Conservation (phyloP, 768 basidiomycete genomes). For the Pholiota microspora region DNA sequence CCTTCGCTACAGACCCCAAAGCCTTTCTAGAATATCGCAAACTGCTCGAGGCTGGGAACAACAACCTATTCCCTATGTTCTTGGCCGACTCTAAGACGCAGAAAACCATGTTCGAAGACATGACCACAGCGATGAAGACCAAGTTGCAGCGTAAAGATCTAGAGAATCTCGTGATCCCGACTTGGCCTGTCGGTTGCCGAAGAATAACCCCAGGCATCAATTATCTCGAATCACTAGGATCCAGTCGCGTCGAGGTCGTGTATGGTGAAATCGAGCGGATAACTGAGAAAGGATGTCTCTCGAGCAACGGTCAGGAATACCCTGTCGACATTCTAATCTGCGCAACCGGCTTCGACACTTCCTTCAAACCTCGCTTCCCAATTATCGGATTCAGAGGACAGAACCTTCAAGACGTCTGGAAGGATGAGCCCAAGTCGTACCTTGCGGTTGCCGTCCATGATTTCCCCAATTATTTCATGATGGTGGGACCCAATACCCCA, state of each 20-base stretch:
- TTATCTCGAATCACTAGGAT: conserved; percentile 31
- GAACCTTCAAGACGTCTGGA: conserved; percentile 30
- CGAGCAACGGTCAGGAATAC: conserved; percentile 27
- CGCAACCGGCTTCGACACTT: conserved; percentile 36
- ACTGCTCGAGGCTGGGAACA: conserved; percentile 34
- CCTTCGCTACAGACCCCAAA: conserved; percentile 34
- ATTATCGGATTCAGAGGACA: conserved; percentile 25
- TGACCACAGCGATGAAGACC: conserved; percentile 36
- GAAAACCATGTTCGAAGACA: conserved; percentile 17
- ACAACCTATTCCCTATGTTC: conserved; percentile 28
- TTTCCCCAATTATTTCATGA: conserved; percentile 33
- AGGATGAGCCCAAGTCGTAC: conserved; percentile 28
- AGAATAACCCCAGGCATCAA: conserved; percentile 33
- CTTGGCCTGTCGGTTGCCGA: conserved; percentile 31
- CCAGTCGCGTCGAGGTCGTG: conserved; percentile 30
- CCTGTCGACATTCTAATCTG: conserved; percentile 33
- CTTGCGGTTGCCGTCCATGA: conserved; percentile 28
- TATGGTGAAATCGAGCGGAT: conserved; percentile 28
- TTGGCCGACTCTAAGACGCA: conserved; percentile 34
- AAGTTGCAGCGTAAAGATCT: conserved; percentile 41
- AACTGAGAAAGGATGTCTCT: conserved; percentile 28
- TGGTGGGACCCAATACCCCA: conserved; percentile 32
- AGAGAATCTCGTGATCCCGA: conserved; percentile 33
- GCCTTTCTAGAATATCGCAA: conserved; percentile 42
- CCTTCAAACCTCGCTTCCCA: conserved; percentile 30